These are phyloP conservation scores for Monosporascus sp. DNA, from an alignment of 2,329 filamentous ascomycete species.

Conservation along the genomic window DNA sequence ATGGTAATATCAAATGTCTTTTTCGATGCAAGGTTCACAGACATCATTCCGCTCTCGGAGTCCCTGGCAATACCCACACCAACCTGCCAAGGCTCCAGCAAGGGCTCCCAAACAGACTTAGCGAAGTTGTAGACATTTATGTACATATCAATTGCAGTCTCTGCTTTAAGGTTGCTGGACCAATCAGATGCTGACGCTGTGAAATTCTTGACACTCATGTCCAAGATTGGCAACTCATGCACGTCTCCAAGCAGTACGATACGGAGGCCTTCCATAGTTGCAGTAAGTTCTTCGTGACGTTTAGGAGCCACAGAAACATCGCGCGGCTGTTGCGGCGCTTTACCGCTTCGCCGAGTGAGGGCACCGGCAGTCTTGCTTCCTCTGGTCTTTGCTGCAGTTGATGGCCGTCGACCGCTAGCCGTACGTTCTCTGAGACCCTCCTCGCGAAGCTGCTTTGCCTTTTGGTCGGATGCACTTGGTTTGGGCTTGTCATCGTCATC, in stretches of 20 bases:
- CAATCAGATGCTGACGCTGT: constrained; percentile 81
- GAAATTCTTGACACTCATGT: constrained; percentile 89
- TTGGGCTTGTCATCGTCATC: constrained; percentile 46
- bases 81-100: constrained; percentile 95
- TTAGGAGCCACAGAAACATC: constrained; percentile 26
- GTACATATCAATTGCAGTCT: constrained; percentile 88
- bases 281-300: constrained; percentile 70
- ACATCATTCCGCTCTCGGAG: constrained; percentile 66
- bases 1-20: constrained; percentile 89
- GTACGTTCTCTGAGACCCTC: constrained; percentile 49
- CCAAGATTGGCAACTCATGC: constrained; percentile 91
- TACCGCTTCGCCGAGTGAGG: constrained; percentile 20
- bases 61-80: constrained; percentile 83
- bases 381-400: constrained; percentile 40
- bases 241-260: constrained; percentile 92
- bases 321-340: constrained; percentile 23
- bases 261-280: constrained; percentile 80
- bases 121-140: constrained; percentile 98
- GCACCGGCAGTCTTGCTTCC: constrained; percentile 31
- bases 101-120: constrained; percentile 95
- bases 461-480: constrained; percentile 42
- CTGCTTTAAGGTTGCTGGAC: constrained; percentile 80
- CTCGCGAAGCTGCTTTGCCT: constrained; percentile 47
- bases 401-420: constrained; percentile 50
- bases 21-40: constrained; percentile 80